Evolutionary conservation across 163 green algal genomes (phyloP), one percentile per base, ranked within the genome.

Genomic region (Scenedesmus sp.): DNA sequence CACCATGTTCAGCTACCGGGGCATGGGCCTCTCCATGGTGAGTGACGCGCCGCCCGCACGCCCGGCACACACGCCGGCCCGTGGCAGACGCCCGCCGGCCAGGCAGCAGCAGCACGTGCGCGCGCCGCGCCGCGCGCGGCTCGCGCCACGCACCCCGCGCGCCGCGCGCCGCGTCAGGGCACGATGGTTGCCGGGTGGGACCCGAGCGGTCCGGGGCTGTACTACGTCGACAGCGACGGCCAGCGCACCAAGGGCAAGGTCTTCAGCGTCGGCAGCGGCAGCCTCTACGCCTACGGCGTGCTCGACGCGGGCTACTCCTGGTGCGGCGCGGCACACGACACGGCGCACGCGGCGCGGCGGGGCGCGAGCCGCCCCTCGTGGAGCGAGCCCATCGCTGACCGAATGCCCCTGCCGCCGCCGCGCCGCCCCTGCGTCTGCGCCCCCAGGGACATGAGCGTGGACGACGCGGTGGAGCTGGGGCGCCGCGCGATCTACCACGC

Each of bases 131-230:
- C n/a, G n/a, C n/a, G n/a, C n/a, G n/a, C n/a, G n/a, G n/a, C n/a
- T n/a, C n/a, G n/a, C n/a, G n/a, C n/a, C n/a, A n/a, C n/a, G n/a
- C n/a, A n/a, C n/a, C n/a, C n/a, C n/a, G n/a, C n/a, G n/a, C n/a
- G n/a, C 53, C 39, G 62, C 62, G n/a, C 34, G n/a, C 22, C n/a
- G n/a, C 10, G 58, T 54, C 89, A 96, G 92, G 96, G 95, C 78
- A 98, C 95, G 18, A 99, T 99, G 96, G 89, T 99, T 34, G 96
- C 94, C n/a, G 96, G 96, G 28, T 99, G 87, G 85, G 96, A 99
- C 83, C 69, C 84, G 60, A 83, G 78, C 9, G 97, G 97, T 1
- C 97, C 97, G 0, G 94, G 90, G 1, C 86, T 99, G 62, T 99
- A 98, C 87, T 99, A 99, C 81, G 95, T 99, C 10, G 97, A 99